phyloP scores from a whole-genome alignment of 257 asterid species.

The Fraxinus pennsylvanica region DNA sequence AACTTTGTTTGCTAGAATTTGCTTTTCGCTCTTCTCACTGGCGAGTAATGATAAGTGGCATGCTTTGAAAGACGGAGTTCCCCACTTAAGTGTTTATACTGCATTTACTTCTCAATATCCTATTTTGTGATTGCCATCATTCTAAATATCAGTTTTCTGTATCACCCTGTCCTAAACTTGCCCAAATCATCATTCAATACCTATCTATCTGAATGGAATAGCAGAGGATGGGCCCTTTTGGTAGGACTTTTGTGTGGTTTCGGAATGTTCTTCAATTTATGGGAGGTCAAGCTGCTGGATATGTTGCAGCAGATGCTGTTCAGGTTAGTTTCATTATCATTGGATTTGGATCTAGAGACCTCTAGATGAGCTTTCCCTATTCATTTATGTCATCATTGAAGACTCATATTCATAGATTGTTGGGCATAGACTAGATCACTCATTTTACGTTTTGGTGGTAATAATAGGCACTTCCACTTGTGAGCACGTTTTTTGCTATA shows the following conservation, averaged over 20 bases:
- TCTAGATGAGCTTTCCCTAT: not conserved
- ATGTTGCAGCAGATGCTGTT: conserved; percentile 98
- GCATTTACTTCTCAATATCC: conserved; percentile 87
- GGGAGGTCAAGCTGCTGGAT: conserved; percentile 99
- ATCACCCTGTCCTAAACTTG: conserved; percentile 59
- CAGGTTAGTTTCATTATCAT: conserved; percentile 53
- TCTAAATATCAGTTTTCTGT: conserved; percentile 73
- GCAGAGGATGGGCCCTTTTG: conserved; percentile 86
- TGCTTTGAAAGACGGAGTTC: conserved; percentile 58
- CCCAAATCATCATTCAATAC: conserved; percentile 76
- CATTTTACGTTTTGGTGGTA: not conserved
- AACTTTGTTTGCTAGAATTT: conserved; percentile 81
- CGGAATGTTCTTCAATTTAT: conserved; percentile 97
- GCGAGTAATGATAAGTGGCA: conserved; percentile 95
- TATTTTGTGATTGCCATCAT: conserved; percentile 67
- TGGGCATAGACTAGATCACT: not conserved
- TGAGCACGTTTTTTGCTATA: conserved; percentile 87
- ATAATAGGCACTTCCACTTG: conserved; percentile 84
- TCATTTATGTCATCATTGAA: not conserved
- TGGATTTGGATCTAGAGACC: too few relatives aligned
- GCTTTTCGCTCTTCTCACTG: conserved; percentile 85
- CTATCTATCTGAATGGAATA: conserved; percentile 75
- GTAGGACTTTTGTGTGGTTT: conserved; percentile 93
- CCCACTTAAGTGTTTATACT: conserved; percentile 75
- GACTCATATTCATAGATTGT: too few relatives aligned